phyloP scores from a whole-genome alignment of 139 green algal genomes.

The Deuterostichococcus epilithicus region DNA sequence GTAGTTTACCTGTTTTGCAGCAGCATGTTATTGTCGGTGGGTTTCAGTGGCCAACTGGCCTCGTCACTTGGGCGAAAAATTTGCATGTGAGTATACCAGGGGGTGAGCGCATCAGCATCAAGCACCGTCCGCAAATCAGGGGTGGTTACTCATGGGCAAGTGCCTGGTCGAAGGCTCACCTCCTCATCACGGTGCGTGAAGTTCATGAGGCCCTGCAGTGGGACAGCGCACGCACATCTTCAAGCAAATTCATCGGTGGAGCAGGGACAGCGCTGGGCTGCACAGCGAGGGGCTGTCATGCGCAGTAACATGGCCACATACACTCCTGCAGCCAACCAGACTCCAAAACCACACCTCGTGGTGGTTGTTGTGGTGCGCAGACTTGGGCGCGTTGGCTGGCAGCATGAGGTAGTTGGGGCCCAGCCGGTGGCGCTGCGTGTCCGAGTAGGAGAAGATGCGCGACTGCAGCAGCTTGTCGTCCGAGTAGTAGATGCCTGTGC shows the following conservation, averaged over 20 bases:
- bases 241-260: too few relatives aligned
- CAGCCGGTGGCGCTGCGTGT: slow-evolving; percentile 89
- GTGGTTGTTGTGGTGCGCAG: slow-evolving; percentile 91
- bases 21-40: background rate
- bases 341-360: too few relatives aligned
- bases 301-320: too few relatives aligned
- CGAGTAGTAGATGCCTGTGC: slow-evolving; percentile 77
- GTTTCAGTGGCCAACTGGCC: background rate
- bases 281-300: too few relatives aligned
- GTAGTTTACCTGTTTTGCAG: slow-evolving; percentile 81
- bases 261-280: too few relatives aligned
- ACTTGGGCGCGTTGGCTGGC: slow-evolving; percentile 82
- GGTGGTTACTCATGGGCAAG: too few relatives aligned
- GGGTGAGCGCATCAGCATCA: too few relatives aligned
- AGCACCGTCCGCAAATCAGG: too few relatives aligned
- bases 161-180: slow-evolving; percentile 19
- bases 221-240: too few relatives aligned
- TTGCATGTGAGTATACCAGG: too few relatives aligned
- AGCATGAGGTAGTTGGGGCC: slow-evolving; percentile 95
- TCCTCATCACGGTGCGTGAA: slow-evolving; percentile 90
- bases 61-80: too few relatives aligned
- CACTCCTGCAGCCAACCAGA: too few relatives aligned
- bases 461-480: slow-evolving; percentile 97
- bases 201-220: slow-evolving; percentile 97
- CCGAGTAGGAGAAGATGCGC: slow-evolving; percentile 73